These are phyloP conservation scores for Cercospora sp. DNA, from an alignment of 2,329 filamentous ascomycete species.

Conservation along the genomic window DNA sequence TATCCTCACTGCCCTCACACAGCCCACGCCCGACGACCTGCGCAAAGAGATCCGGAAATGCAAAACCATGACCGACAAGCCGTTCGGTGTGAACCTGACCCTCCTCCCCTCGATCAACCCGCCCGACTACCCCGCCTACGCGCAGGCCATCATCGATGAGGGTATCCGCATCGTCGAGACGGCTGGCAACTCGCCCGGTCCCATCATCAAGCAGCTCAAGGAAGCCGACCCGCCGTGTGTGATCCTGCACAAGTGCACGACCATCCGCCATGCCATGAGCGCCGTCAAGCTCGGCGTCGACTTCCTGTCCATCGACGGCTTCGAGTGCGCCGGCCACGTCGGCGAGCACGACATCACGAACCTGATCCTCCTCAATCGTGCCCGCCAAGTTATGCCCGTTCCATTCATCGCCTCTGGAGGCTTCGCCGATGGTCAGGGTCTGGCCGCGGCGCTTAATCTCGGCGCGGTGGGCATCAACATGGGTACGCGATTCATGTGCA, in stretches of 20 bases:
- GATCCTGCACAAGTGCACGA: slow-evolving; percentile 96
- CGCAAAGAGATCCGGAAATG: slow-evolving; percentile 90
- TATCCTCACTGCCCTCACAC: slow-evolving; percentile 84
- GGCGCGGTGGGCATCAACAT: slow-evolving; percentile 97
- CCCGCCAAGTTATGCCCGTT: slow-evolving; percentile 77
- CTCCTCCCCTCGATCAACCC: slow-evolving; percentile 86
- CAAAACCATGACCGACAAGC: slow-evolving; percentile 72
- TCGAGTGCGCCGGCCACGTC: slow-evolving; percentile 92
- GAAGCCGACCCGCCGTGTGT: slow-evolving; percentile 64
- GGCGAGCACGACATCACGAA: slow-evolving; percentile 87
- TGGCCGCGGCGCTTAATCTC: slow-evolving; percentile 85
- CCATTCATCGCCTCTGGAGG: slow-evolving; percentile 96
- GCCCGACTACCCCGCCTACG: slow-evolving; percentile 89
- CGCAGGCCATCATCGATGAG: slow-evolving; percentile 89
- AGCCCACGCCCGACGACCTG: slow-evolving; percentile 86
- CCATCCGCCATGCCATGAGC: slow-evolving; percentile 86
- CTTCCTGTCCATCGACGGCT: slow-evolving; percentile 94
- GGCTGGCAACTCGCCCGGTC: slow-evolving; percentile 84
- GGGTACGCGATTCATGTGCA: slow-evolving; percentile 98
- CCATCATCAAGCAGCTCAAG: slow-evolving; percentile 88
- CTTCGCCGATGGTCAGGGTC: slow-evolving; percentile 89
- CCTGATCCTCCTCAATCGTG: slow-evolving; percentile 81
- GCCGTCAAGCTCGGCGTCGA: slow-evolving; percentile 94
- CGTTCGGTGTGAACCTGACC: slow-evolving; percentile 94
- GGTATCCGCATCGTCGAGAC: slow-evolving; percentile 90